Evolutionary conservation across 495 filamentous ascomycete species (phyloP), one percentile per base, ranked within the genome.

Genomic region (Acidomyces sp.): DNA sequence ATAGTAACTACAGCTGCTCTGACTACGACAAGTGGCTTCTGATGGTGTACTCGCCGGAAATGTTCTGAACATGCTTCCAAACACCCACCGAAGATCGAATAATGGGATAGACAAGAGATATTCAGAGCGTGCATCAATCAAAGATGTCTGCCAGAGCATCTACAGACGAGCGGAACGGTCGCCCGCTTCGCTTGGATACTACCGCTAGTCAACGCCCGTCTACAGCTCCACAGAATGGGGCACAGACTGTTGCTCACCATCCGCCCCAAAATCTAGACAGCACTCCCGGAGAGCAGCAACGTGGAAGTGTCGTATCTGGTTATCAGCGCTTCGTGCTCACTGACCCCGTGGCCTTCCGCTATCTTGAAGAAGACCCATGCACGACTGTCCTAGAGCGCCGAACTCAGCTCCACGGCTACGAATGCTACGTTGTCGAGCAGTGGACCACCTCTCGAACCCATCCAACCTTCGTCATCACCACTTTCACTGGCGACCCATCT

Each of bases 351-450:
- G 63, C 62, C 13, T 61, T 66, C 48, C 48, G 53, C 37, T 97
- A 92, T 53, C 72, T 97, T 11, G 85, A 93, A 68, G 81, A 86
- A 46, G 90, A 97, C 42, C 66, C 82, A 1, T 75, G 73, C 0
- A 83, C 83, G 2, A 71, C 67, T 3, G 77, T 94, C 11, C 68
- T 93, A 9, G 70, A 83, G 43, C 78, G 81, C 21, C 72, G 74
- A 33, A 61, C 64, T 34, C 62, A 66, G 22, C 70, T 97, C 16
- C 59, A 75, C 34, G 92, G 92, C 43, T 96, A 95, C 56, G 87
- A 95, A 55, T 64, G 88, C 35, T 96, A 96, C 62, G 61, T 96
- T 25, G 86, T 97, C 41, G 90, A 96, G 59, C 90, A 97, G 72
- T 97, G 90, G 92, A 85, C 84, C 9, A 94, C 85, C 58, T 94